Conservation (phyloP, 2,329 filamentous ascomycete genomes). For the Metarhizium guizhouense region DNA sequence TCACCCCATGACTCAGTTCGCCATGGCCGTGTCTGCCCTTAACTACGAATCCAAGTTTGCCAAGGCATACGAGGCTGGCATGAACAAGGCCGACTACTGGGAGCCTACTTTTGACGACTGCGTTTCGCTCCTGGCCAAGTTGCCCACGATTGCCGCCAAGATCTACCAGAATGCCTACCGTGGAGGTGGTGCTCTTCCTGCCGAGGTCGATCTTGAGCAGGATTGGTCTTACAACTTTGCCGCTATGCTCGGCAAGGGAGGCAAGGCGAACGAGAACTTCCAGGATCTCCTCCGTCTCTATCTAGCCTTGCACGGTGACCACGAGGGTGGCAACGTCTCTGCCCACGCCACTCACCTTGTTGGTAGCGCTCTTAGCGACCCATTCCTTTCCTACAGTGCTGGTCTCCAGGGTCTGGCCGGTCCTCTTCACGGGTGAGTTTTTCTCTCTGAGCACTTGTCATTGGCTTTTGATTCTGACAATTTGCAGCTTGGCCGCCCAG, state of each 20-base stretch:
- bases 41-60: slow-evolving; percentile 93
- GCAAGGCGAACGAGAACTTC: slow-evolving; percentile 83
- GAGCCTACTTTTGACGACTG: slow-evolving; percentile 94
- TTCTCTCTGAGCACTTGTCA: not conserved
- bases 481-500: slow-evolving; percentile 70
- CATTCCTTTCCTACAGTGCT: slow-evolving; percentile 92
- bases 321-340: slow-evolving; percentile 96
- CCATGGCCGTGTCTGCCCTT: slow-evolving; percentile 88
- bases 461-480: not conserved
- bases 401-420: slow-evolving; percentile 92
- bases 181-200: slow-evolving; percentile 63
- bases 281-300: slow-evolving; percentile 92
- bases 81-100: slow-evolving; percentile 98
- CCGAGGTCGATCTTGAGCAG: slow-evolving; percentile 70
- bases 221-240: slow-evolving; percentile 99
- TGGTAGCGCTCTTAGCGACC: slow-evolving; percentile 86
- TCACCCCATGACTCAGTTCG: slow-evolving; percentile 97
- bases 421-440: slow-evolving; percentile 50
- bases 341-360: slow-evolving; percentile 93
- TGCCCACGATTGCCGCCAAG: slow-evolving; percentile 92
- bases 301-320: slow-evolving; percentile 92
- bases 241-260: slow-evolving; percentile 85
- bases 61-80: slow-evolving; percentile 80
- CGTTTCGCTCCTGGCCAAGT: slow-evolving; percentile 89
- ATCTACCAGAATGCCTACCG: slow-evolving; percentile 91